Conservation (phyloP, 2,329 filamentous ascomycete genomes). For the Fusarium albidum region DNA sequence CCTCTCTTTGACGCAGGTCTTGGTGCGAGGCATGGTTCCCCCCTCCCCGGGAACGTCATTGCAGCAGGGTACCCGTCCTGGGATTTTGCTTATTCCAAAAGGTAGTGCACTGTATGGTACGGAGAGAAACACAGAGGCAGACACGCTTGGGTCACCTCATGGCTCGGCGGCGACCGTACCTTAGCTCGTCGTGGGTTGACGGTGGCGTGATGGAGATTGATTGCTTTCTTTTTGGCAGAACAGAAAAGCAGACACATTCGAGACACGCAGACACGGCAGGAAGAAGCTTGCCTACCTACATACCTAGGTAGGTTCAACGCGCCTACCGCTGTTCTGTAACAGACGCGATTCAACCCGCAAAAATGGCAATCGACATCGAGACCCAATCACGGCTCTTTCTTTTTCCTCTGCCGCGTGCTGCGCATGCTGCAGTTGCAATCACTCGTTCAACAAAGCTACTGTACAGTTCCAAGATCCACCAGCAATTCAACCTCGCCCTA, state of each 20-base stretch:
- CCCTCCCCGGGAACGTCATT: too few species aligned
- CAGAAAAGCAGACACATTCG: background rate
- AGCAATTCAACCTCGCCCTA: constrained; percentile 14
- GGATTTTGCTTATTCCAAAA: background rate
- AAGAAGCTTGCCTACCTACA: too few species aligned
- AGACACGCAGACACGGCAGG: constrained; percentile 4
- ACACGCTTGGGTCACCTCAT: background rate
- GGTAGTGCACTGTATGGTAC: too few species aligned
- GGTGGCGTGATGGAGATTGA: constrained; percentile 6
- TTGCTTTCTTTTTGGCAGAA: constrained; percentile 1
- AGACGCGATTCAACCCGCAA: background rate
- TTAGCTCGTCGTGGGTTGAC: background rate
- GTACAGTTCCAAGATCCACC: constrained; percentile 15
- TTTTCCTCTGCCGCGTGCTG: too few species aligned
- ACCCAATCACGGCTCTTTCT: background rate
- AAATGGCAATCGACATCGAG: background rate
- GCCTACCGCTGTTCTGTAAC: background rate
- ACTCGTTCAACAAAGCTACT: too few species aligned
- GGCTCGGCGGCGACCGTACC: background rate
- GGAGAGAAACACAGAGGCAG: too few species aligned
- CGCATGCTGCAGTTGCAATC: too few species aligned
- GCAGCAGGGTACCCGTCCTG: too few species aligned
- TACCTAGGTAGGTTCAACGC: too few species aligned
- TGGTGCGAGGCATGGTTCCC: too few species aligned
- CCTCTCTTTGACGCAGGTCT: too few species aligned